These are phyloP conservation scores for Pythium apleroticum DNA, from an alignment of 352 stramenopile species.

Conservation along the genomic window DNA sequence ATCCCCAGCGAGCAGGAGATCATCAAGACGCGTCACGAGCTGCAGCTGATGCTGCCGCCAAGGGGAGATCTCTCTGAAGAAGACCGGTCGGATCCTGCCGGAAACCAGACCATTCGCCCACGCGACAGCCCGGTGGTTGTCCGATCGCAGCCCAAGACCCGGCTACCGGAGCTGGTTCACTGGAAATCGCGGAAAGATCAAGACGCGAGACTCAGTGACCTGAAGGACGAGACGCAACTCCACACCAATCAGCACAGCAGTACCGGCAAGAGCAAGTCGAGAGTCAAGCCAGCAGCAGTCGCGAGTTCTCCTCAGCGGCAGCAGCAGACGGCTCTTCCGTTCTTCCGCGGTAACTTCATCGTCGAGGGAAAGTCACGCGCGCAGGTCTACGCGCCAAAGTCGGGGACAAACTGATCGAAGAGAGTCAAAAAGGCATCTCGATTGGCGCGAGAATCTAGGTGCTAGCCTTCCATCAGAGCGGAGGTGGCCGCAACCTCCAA, in stretches of 20 bases:
- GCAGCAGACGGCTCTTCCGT: slow-evolving; percentile 37
- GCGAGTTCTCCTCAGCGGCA: slow-evolving; percentile 12
- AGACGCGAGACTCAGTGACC: slow-evolving; percentile 2
- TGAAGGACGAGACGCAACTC: slow-evolving; percentile 2
- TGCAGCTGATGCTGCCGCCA: slow-evolving; percentile 20
- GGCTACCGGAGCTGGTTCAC: slow-evolving; percentile 17
- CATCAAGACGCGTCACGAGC: slow-evolving; percentile 21
- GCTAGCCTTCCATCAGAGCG: slow-evolving; percentile 12
- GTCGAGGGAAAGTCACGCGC: slow-evolving; percentile 45
- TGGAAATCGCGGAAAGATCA: slow-evolving; percentile 15
- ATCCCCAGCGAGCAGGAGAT: slow-evolving; percentile 31
- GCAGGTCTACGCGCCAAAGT: slow-evolving; percentile 16
- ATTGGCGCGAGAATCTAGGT: not conserved
- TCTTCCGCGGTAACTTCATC: slow-evolving; percentile 71
- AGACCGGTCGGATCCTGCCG: slow-evolving; percentile 11
- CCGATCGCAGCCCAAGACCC: not conserved
- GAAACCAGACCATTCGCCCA: not conserved
- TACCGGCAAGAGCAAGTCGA: slow-evolving; percentile 10
- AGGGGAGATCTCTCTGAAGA: slow-evolving; percentile 15
- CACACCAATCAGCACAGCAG: not conserved
- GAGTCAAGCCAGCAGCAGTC: slow-evolving; percentile 7
- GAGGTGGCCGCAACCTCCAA: not conserved
- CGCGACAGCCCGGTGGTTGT: not conserved
- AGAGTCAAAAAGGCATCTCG: not conserved
- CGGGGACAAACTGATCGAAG: not conserved